phyloP scores from a whole-genome alignment of 2,329 filamentous ascomycete genomes.

The Cladosporium sp. region DNA sequence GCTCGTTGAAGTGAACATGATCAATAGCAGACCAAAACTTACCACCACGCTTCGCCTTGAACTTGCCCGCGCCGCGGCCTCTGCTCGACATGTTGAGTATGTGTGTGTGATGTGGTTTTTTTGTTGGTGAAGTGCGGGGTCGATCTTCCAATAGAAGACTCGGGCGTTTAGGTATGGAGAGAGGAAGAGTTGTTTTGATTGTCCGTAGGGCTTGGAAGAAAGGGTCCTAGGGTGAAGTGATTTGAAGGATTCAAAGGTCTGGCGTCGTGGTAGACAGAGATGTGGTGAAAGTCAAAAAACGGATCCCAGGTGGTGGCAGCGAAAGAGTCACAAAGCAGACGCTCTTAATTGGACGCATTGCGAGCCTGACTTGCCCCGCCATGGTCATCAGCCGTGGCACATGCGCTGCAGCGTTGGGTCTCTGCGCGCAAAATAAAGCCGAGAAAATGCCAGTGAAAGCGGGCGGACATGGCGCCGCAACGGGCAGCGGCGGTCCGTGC shows the following conservation, averaged over 20 bases:
- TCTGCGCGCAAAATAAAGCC: too few species aligned
- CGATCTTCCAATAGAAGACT: not conserved
- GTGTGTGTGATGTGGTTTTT: constrained; percentile 10
- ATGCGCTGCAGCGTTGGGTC: too few species aligned
- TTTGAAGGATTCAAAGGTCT: not conserved
- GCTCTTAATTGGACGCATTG: constrained; percentile 2
- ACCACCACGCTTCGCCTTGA: constrained; percentile 92
- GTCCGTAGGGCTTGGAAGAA: not conserved
- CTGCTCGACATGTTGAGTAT: constrained; percentile 47
- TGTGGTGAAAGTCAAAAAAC: constrained; percentile 1
- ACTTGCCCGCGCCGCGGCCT: constrained; percentile 78
- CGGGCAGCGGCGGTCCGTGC: not conserved
- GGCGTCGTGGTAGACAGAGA: not conserved
- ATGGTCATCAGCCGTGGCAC: not conserved
- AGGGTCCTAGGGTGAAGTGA: not conserved
- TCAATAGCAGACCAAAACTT: constrained; percentile 31
- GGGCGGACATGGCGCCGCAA: too few species aligned
- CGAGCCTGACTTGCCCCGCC: not conserved
- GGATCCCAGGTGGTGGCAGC: not conserved
- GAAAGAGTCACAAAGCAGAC: constrained; percentile 4
- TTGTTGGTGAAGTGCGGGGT: constrained; percentile 9
- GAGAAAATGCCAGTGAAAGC: not conserved
- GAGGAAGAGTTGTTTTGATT: not conserved
- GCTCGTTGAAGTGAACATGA: not conserved
- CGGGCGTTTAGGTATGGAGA: not conserved